Percentiles rank a stretch among this genome's conserved stretches.
Conservation (phyloP, 1,284 basidiomycete genomes). For the Marasmius fiardii region DNA sequence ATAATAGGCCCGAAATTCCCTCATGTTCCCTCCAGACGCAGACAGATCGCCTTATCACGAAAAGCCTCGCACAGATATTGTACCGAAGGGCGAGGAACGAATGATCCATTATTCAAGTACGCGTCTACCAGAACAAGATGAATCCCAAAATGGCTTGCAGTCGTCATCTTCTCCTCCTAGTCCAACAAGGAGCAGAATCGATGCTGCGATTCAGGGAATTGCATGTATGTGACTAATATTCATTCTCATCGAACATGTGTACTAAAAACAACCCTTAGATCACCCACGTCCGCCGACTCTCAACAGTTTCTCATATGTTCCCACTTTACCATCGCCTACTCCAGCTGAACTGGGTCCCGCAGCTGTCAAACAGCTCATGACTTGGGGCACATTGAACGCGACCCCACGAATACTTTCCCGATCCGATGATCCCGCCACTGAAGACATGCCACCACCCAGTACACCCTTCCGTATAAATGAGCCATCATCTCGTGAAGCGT, state of each 20-base stretch:
- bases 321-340: constrained; percentile 83
- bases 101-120: constrained; percentile 78
- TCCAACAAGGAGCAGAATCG: constrained; percentile 84
- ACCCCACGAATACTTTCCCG: constrained; percentile 82
- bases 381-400: constrained; percentile 85
- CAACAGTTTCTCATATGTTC: constrained; percentile 68
- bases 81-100: constrained; percentile 51
- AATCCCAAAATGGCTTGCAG: constrained; percentile 37
- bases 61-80: constrained; percentile 27
- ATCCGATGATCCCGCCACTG: constrained; percentile 47
- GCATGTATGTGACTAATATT: constrained; percentile 48
- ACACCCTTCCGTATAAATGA: constrained; percentile 73
- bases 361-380: constrained; percentile 87
- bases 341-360: constrained; percentile 73
- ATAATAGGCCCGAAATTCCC: constrained; percentile 76
- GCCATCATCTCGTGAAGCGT: constrained; percentile 68
- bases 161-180: constrained; percentile 67
- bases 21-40: constrained; percentile 92
- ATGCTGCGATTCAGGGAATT: constrained; percentile 84
- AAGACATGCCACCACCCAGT: constrained; percentile 37
- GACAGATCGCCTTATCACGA: constrained; percentile 77
- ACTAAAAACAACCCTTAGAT: constrained; percentile 36
- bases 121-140: constrained; percentile 67
- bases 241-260: constrained; percentile 10
- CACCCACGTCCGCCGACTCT: constrained; percentile 54